Conservation (phyloP, 1,139 yeast genomes). For the Blastobotrys apis region DNA sequence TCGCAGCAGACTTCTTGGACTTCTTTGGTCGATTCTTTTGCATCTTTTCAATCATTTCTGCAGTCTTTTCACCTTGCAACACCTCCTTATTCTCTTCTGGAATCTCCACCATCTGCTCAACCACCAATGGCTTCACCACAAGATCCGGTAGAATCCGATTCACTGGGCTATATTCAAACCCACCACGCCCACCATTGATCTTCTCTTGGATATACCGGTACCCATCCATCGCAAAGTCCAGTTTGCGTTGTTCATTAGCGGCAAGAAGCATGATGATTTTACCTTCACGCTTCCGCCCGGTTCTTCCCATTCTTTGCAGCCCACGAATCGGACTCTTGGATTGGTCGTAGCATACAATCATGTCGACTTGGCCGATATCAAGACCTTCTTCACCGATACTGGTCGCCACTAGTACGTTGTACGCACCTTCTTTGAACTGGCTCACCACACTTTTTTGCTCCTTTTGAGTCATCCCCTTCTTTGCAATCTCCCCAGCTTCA, state of each 20-base stretch:
- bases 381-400: constrained; percentile 98
- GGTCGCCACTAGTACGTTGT: constrained; percentile 86
- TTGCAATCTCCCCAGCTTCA: constrained; percentile 14
- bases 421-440: constrained; percentile 64
- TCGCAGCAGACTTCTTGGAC: not conserved
- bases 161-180: constrained; percentile 35
- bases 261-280: constrained; percentile 71
- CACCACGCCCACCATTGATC: constrained; percentile 36
- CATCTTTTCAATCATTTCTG: constrained; percentile 1
- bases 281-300: constrained; percentile 94
- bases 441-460: constrained; percentile 55
- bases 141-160: constrained; percentile 67
- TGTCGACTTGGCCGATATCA: constrained; percentile 95
- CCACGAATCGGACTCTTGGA: constrained; percentile 91
- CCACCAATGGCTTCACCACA: constrained; percentile 52
- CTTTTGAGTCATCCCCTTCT: constrained; percentile 40
- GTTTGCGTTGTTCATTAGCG: constrained; percentile 70
- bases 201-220: constrained; percentile 73
- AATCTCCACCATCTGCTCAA: constrained; percentile 53
- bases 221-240: constrained; percentile 80
- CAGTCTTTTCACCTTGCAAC: constrained; percentile 41
- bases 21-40: not conserved
- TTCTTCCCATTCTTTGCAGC: constrained; percentile 95
- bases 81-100: constrained; percentile 67
- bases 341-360: constrained; percentile 88